Evolutionary conservation across 306 rosid species (phyloP).

Genomic region (Vigna nakashimae): DNA sequence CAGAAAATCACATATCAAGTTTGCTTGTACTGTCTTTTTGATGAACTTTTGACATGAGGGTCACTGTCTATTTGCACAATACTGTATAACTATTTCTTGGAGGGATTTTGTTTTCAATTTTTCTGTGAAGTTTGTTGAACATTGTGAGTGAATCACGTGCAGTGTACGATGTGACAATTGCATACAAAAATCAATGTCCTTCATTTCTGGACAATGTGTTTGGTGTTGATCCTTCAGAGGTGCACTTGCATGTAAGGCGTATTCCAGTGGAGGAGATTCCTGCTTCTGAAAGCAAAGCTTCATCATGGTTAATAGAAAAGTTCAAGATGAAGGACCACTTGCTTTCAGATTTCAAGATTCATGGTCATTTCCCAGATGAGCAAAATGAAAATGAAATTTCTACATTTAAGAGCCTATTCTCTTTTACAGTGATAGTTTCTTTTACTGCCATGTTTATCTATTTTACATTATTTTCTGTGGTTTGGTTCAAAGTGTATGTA

Average conservation of each 20-base stretch:
- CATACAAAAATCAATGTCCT: constrained; percentile 85
- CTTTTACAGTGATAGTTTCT: constrained; percentile 52
- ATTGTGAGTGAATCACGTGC: constrained; percentile 45
- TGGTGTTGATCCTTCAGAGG: constrained; percentile 94
- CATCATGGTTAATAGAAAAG: constrained; percentile 71
- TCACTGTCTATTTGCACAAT: background rate
- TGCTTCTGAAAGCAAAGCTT: constrained; percentile 57
- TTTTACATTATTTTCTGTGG: constrained; percentile 69
- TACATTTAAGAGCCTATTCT: constrained; percentile 58
- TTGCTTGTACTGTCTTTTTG: background rate
- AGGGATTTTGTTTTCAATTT: background rate
- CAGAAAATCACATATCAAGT: too few species aligned
- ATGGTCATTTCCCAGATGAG: constrained; percentile 73
- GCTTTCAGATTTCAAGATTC: constrained; percentile 66
- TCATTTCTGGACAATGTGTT: constrained; percentile 89
- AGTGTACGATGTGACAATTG: constrained; percentile 85
- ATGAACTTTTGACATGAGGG: constrained; percentile 16
- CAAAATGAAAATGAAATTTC: constrained; percentile 64
- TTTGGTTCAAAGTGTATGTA: constrained; percentile 79
- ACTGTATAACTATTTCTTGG: background rate
- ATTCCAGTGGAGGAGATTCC: constrained; percentile 71
- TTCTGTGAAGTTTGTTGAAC: constrained; percentile 23
- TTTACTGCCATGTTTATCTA: constrained; percentile 64
- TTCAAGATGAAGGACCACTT: constrained; percentile 61
- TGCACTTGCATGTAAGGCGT: constrained; percentile 81